Percentiles rank a stretch among this genome's conserved stretches.
Conservation (phyloP, 2,329 filamentous ascomycete species). For the Epicoccum nigrum region DNA sequence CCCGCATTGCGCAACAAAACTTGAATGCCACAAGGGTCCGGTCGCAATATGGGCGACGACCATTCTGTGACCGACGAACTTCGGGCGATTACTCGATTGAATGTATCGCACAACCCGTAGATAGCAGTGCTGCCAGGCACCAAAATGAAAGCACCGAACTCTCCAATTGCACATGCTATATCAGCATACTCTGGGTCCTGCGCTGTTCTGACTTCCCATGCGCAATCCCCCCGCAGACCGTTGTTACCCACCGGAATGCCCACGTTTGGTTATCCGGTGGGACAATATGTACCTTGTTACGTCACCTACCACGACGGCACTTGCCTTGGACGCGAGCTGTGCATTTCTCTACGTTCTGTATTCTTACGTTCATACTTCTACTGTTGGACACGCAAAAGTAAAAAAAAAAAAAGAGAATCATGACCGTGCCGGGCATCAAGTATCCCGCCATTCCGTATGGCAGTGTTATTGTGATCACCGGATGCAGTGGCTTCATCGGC, state of each 20-base stretch:
- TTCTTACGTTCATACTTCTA: too few species aligned
- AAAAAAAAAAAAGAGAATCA: too few species aligned
- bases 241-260: background rate
- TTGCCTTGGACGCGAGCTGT: too few species aligned
- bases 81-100: background rate
- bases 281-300: constrained; percentile 2
- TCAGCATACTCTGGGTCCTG: too few species aligned
- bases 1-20: constrained; percentile 26
- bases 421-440: constrained; percentile 20
- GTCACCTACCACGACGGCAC: too few species aligned
- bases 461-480: constrained; percentile 43
- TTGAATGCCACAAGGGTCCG: constrained; percentile 15
- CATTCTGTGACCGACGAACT: background rate
- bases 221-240: background rate
- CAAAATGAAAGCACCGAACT: constrained; percentile 13
- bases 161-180: too few species aligned
- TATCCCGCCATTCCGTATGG: constrained; percentile 29
- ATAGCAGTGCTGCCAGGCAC: constrained; percentile 17
- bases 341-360: too few species aligned
- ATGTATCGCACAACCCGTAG: constrained; percentile 9
- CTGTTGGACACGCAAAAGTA: too few species aligned
- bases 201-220: too few species aligned
- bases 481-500: constrained; percentile 45
- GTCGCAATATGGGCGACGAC: constrained; percentile 11
- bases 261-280: constrained; percentile 3